Conservation (phyloP, 352 stramenopile species). For the Phytopythium oedochilum region DNA sequence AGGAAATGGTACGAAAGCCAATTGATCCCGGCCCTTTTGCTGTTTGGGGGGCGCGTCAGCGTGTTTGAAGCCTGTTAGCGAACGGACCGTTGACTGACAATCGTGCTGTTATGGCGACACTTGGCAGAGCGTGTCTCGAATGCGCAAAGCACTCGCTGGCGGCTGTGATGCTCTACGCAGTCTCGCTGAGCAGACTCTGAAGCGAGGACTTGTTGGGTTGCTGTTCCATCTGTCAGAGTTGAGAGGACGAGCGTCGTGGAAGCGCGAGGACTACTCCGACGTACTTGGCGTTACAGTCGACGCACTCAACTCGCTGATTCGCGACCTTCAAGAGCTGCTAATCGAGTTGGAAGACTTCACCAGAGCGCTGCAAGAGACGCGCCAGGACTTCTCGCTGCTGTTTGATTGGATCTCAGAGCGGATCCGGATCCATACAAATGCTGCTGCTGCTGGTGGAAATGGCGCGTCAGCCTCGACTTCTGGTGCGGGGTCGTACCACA, state of each 20-base stretch:
- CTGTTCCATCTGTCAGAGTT: conserved; percentile 50
- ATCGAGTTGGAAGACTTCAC: conserved; percentile 39
- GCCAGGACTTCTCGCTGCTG: conserved; percentile 54
- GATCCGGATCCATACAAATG: conserved; percentile 58
- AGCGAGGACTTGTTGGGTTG: conserved; percentile 26
- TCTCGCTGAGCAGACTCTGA: conserved; percentile 33
- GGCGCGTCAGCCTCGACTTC: background rate
- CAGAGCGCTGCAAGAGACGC: conserved; percentile 42
- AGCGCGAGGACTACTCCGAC: conserved; percentile 14
- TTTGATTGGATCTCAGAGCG: conserved; percentile 62
- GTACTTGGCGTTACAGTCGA: conserved; percentile 32
- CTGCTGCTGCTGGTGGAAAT: conserved; percentile 5
- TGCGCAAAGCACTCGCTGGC: conserved; percentile 44
- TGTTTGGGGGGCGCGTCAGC: too few species aligned
- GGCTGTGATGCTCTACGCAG: conserved; percentile 31
- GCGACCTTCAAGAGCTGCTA: conserved; percentile 25
- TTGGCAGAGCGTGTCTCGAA: conserved; percentile 49
- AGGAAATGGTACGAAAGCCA: conserved; percentile 50
- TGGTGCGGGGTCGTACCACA: background rate
- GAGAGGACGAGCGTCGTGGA: conserved; percentile 50
- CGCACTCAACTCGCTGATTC: conserved; percentile 32
- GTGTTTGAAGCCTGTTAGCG: too few species aligned
- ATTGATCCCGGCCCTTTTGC: too few species aligned
- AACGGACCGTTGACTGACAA: background rate
- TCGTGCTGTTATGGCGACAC: background rate